Evolutionary conservation across 1,284 basidiomycete species (phyloP).

Genomic region (Ustilago crameri): DNA sequence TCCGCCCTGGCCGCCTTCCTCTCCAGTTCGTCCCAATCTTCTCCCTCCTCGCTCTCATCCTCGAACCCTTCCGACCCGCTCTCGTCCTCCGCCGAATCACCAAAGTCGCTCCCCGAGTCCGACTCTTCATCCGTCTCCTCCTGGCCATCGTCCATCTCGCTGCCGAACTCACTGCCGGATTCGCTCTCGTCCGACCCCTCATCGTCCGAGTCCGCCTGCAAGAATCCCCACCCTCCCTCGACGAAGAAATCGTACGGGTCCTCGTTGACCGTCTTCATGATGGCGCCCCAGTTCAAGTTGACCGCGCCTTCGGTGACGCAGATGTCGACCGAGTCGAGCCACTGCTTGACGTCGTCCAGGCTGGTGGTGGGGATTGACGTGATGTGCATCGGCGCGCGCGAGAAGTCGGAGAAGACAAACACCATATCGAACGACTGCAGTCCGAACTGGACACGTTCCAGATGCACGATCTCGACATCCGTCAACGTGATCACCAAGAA

Average conservation of each 20-base stretch:
- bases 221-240: conserved; percentile 93
- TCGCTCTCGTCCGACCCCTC: conserved; percentile 52
- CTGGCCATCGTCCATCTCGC: conserved; percentile 65
- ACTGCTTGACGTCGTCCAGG: conserved; percentile 70
- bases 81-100: conserved; percentile 61
- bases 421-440: conserved; percentile 98
- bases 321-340: conserved; percentile 93
- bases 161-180: conserved; percentile 65
- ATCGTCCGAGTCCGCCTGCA: conserved; percentile 69
- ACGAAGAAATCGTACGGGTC: conserved; percentile 94
- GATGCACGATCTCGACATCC: conserved; percentile 94
- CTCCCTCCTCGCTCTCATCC: conserved; percentile 73
- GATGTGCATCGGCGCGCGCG: conserved; percentile 80
- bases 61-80: conserved; percentile 77
- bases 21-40: conserved; percentile 96
- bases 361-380: conserved; percentile 63
- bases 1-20: conserved; percentile 72
- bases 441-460: conserved; percentile 96
- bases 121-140: conserved; percentile 61
- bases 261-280: conserved; percentile 72
- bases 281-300: conserved; percentile 96
- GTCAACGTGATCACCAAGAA: conserved; percentile 94
- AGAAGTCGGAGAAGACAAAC: conserved; percentile 95
- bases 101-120: conserved; percentile 66
- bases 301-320: conserved; percentile 95